These are phyloP conservation scores for Vitis hybrid DNA, from an alignment of 177 flowering plant genomes.

Conservation along the genomic window DNA sequence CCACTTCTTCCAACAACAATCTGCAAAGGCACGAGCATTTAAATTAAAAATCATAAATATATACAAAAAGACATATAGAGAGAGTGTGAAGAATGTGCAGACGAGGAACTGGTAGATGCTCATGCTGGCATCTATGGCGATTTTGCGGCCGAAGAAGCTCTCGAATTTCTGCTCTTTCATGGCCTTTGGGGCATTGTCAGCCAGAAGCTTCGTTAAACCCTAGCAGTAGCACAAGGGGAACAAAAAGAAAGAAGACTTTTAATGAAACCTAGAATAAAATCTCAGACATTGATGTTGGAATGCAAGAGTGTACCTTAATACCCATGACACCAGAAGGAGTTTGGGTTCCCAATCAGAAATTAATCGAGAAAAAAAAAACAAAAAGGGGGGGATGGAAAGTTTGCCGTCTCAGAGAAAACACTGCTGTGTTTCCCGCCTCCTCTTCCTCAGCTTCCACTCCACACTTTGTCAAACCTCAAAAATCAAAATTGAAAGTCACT, in stretches of 20 bases:
- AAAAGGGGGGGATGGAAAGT: too few relatives aligned
- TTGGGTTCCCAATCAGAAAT: too few relatives aligned
- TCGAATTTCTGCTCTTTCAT: slow-evolving; percentile 94
- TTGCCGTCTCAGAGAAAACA: too few relatives aligned
- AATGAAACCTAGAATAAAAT: too few relatives aligned
- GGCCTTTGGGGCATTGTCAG: slow-evolving; percentile 83
- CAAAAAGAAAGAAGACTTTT: neutral
- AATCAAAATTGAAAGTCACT: too few relatives aligned
- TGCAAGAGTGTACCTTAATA: too few relatives aligned
- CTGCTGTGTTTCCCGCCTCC: too few relatives aligned
- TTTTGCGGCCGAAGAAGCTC: slow-evolving; percentile 83
- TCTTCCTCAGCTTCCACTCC: too few relatives aligned
- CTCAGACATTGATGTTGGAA: too few relatives aligned
- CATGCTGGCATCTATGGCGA: slow-evolving; percentile 97
- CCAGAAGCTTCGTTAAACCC: slow-evolving; percentile 97
- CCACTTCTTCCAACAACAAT: slow-evolving; percentile 95
- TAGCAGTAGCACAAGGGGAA: slow-evolving; percentile 19
- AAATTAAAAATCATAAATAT: neutral
- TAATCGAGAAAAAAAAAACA: too few relatives aligned
- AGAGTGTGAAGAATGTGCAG: slow-evolving; percentile 4
- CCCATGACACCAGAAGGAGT: too few relatives aligned
- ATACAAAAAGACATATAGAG: neutral
- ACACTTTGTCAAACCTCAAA: too few relatives aligned
- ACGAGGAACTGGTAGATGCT: slow-evolving; percentile 98
- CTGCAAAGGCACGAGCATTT: slow-evolving; percentile 29